These are phyloP conservation scores for Dorcoceras hygrometricum DNA, from an alignment of 257 asterid genomes.

Conservation along the genomic window DNA sequence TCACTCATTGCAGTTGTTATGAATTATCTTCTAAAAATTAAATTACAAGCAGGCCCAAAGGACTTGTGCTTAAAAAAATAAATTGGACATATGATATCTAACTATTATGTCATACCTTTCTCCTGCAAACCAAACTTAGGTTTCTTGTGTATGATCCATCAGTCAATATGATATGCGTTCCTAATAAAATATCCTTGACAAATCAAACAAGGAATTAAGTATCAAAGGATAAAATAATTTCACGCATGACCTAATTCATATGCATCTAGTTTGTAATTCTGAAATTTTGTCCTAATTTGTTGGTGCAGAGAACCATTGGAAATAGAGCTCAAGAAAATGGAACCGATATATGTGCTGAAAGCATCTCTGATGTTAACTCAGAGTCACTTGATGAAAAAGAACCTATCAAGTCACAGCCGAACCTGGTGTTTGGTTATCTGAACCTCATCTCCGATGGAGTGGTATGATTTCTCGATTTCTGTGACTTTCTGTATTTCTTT, in stretches of 20 bases:
- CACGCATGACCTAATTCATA: not conserved
- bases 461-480: conserved; percentile 43
- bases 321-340: conserved; percentile 36
- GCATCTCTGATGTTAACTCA: conserved; percentile 30
- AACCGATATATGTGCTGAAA: conserved; percentile 29
- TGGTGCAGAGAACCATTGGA: conserved; percentile 59
- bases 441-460: conserved; percentile 98
- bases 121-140: not conserved
- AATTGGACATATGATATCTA: not conserved
- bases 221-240: not conserved
- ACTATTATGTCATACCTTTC: not conserved
- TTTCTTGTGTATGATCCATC: conserved; percentile 17
- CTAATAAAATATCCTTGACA: not conserved
- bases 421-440: conserved; percentile 90
- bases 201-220: not conserved
- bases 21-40: not conserved
- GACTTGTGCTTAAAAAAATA: not conserved
- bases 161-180: conserved; percentile 15
- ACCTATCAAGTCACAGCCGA: conserved; percentile 56
- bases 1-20: not conserved
- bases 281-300: conserved; percentile 20
- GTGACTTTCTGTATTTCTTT: conserved; percentile 7
- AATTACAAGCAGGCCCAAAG: not conserved
- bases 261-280: not conserved
- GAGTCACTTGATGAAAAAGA: conserved; percentile 29